Evolutionary conservation across 2,329 filamentous ascomycete genomes (phyloP), one percentile per base, ranked within the genome.

Genomic region (Exophiala sideris): DNA sequence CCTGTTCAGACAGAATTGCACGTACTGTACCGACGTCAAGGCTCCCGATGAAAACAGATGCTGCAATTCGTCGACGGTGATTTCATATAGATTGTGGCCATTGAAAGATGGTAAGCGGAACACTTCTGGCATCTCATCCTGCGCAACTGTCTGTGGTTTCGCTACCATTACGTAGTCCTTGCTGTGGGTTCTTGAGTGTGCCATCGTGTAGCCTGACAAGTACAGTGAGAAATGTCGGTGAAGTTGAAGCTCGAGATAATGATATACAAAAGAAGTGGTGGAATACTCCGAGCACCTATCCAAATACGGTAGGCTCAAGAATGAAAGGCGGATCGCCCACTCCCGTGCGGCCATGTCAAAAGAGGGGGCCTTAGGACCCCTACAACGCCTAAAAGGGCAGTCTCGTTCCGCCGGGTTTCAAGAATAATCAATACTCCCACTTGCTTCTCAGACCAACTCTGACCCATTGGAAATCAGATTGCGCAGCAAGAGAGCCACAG

Each of bases 1-100:
- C 5, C 62, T 58, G 24, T 60, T 51, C 39, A 64, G 50, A 48
- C 63, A 64, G 46, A 62, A 59, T 33, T 53, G 34, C 1, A 61
- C 56, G 33, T 61, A 61, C 4, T 60, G 51, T 36, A 51, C 50
- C 3, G 61, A 61, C 1, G 59, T 55, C 6, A 65, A 47, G 10
- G 18, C 40, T 9, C 54, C 56, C 12, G 54, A 50, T 6, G 58
- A 47, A 10, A 62, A 58, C 12, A 50, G 53, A 29, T 54, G 49
- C 38, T 65, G 62, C 14, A 65, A 38, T 40, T 64, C 54, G 41
- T 63, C 51, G n/a, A 65, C 51, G 7, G 61, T 52, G 16, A 57
- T 48, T 34, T 65, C 63, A 40, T 57, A 61, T 2, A 65, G 34
- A 7, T 63, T 41, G 5, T 62, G 29, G 16, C 51, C 58, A 6